Evolutionary conservation across 139 green algal genomes (phyloP).

Genomic region (Pleodorina starrii): DNA sequence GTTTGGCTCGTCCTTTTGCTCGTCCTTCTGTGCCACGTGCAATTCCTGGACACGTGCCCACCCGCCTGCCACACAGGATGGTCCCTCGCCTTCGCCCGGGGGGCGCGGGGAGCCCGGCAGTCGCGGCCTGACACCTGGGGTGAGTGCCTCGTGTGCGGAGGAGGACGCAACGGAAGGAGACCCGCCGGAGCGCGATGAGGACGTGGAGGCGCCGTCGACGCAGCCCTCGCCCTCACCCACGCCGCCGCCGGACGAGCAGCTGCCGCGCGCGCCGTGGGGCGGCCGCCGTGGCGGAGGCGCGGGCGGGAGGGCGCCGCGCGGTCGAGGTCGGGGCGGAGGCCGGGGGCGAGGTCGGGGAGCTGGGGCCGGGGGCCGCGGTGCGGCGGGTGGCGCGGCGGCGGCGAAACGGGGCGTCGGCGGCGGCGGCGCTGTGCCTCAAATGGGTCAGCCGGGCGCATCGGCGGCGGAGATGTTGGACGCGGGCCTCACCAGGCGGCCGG

Average conservation of each 20-base stretch:
- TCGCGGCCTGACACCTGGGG: slow-evolving; percentile 1
- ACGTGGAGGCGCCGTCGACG: not conserved
- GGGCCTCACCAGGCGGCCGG: not conserved
- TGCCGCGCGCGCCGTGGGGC: not conserved
- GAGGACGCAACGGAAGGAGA: not conserved
- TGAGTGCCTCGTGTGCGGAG: not conserved
- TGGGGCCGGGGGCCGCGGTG: not conserved
- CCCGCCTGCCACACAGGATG: too few relatives aligned
- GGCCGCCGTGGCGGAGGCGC: not conserved
- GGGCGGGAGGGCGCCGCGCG: not conserved
- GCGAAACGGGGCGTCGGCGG: slow-evolving; percentile 1
- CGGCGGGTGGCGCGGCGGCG: not conserved
- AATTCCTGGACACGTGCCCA: too few relatives aligned
- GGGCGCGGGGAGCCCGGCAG: too few relatives aligned
- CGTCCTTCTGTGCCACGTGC: too few relatives aligned
- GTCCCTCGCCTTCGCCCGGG: too few relatives aligned
- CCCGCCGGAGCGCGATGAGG: not conserved
- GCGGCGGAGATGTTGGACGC: not conserved
- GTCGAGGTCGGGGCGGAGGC: not conserved
- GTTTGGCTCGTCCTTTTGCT: too few relatives aligned
- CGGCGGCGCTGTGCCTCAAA: slow-evolving; percentile 20
- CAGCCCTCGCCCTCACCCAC: not conserved
- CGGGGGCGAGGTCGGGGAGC: not conserved
- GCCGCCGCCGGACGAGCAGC: not conserved
- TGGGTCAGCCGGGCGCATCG: not conserved